phyloP scores from a whole-genome alignment of 352 stramenopile genomes.

The Phytopythium litorale region DNA sequence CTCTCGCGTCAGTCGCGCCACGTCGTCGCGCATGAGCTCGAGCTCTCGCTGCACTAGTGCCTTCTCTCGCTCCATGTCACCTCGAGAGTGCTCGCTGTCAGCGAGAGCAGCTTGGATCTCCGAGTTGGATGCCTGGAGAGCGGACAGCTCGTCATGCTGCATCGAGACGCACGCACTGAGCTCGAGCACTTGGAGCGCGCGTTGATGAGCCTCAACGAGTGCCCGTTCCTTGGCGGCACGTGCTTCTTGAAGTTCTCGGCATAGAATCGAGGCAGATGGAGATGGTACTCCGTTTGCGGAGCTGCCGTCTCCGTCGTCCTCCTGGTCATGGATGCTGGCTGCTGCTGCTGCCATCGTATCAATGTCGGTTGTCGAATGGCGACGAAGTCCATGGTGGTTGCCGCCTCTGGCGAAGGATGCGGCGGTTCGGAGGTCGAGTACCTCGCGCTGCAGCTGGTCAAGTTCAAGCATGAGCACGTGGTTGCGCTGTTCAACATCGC shows the following conservation, averaged over 20 bases:
- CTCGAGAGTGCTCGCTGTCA: slow-evolving; percentile 33
- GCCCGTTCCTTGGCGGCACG: slow-evolving; percentile 55
- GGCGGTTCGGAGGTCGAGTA: slow-evolving; percentile 51
- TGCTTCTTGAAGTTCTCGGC: slow-evolving; percentile 52
- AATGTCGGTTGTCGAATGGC: slow-evolving; percentile 10
- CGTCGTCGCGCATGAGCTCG: slow-evolving; percentile 48
- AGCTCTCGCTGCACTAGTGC: slow-evolving; percentile 50
- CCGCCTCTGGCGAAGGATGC: slow-evolving; percentile 1
- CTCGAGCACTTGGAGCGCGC: slow-evolving; percentile 61
- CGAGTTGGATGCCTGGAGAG: slow-evolving; percentile 32
- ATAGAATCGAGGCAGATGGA: slow-evolving; percentile 33
- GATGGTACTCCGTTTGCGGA: slow-evolving; percentile 6
- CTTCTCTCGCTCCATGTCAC: slow-evolving; percentile 45
- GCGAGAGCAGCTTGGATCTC: slow-evolving; percentile 35
- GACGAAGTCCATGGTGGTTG: slow-evolving; percentile 4
- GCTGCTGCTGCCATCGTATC: slow-evolving; percentile 1
- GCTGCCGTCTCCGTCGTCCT: not conserved
- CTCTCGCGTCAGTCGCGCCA: slow-evolving; percentile 40
- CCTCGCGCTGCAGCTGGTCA: slow-evolving; percentile 59
- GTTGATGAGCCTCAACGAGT: slow-evolving; percentile 46
- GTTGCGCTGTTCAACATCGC: slow-evolving; percentile 59
- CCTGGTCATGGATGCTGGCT: not conserved
- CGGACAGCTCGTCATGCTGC: slow-evolving; percentile 67
- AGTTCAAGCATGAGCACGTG: slow-evolving; percentile 63
- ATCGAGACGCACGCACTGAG: slow-evolving; percentile 73